These are phyloP conservation scores for Marsdenia floribunda DNA, from an alignment of 257 asterid genomes.

Conservation along the genomic window DNA sequence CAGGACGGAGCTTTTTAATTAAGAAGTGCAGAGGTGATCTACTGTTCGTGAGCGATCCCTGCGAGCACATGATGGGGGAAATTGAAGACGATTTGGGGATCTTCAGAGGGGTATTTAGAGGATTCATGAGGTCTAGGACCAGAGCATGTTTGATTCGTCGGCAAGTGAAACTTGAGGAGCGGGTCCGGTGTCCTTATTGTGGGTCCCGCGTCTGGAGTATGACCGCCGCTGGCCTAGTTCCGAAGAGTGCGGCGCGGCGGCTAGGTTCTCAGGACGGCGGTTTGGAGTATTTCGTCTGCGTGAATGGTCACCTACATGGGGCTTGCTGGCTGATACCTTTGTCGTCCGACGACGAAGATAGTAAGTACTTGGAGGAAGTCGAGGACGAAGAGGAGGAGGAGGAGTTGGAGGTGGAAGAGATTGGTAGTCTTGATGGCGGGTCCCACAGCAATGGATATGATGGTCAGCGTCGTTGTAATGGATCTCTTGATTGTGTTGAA, in stretches of 20 bases:
- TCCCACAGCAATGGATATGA: not conserved
- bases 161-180: conserved; percentile 48
- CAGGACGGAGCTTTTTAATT: conserved; percentile 66
- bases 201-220: conserved; percentile 83
- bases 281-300: conserved; percentile 75
- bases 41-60: conserved; percentile 76
- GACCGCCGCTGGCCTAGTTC: conserved; percentile 71
- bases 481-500: not conserved
- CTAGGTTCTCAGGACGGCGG: conserved; percentile 63
- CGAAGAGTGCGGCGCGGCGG: conserved; percentile 58
- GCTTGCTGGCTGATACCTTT: conserved; percentile 66
- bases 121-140: conserved; percentile 60
- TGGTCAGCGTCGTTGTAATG: not conserved
- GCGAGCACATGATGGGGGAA: conserved; percentile 55
- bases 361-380: not conserved
- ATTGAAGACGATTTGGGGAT: conserved; percentile 48
- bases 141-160: conserved; percentile 52
- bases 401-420: not conserved
- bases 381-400: not conserved
- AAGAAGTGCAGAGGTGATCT: conserved; percentile 58
- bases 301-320: conserved; percentile 81
- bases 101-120: conserved; percentile 69
- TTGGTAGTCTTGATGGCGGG: not conserved
- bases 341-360: conserved; percentile 51
- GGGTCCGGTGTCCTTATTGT: conserved; percentile 63